Evolutionary conservation across 2,329 filamentous ascomycete species (phyloP).

Genomic region (Westerdykella ornata): DNA sequence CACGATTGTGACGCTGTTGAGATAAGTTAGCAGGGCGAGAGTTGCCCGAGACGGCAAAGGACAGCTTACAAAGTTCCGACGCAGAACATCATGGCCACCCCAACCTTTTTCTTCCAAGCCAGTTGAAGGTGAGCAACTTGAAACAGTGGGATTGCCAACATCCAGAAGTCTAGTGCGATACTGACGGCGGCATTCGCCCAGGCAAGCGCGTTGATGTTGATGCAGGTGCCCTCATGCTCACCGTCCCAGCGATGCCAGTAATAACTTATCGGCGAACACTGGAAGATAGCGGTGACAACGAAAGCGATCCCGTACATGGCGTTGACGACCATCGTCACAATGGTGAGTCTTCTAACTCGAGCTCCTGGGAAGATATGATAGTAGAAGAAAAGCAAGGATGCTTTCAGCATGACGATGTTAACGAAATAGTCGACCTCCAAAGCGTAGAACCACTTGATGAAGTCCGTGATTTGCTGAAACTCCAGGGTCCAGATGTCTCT

Average conservation of each 20-base stretch:
- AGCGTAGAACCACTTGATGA: conserved; percentile 35
- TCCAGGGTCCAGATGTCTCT: conserved; percentile 48
- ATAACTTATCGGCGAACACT: conserved; percentile 30
- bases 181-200: conserved; percentile 32
- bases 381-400: conserved; percentile 22
- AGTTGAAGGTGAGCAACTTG: conserved; percentile 30
- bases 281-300: conserved; percentile 17
- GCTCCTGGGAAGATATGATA: conserved; percentile 20
- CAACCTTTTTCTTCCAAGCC: conserved; percentile 32
- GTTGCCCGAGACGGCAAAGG: neutral
- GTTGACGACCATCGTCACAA: conserved; percentile 9
- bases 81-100: conserved; percentile 34
- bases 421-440: conserved; percentile 31
- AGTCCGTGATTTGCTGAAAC: conserved; percentile 39
- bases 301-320: conserved; percentile 12
- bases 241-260: conserved; percentile 30
- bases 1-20: conserved; percentile 38
- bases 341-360: conserved; percentile 12
- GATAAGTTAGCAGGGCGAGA: neutral
- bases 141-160: conserved; percentile 31
- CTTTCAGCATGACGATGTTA: conserved; percentile 14
- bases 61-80: conserved; percentile 34
- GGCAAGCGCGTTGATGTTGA: conserved; percentile 31
- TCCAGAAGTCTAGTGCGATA: conserved; percentile 28
- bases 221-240: conserved; percentile 27